Evolutionary conservation across 2,329 filamentous ascomycete genomes (phyloP), one percentile per base, ranked within the genome.

Genomic region (Fusarium multiceps): DNA sequence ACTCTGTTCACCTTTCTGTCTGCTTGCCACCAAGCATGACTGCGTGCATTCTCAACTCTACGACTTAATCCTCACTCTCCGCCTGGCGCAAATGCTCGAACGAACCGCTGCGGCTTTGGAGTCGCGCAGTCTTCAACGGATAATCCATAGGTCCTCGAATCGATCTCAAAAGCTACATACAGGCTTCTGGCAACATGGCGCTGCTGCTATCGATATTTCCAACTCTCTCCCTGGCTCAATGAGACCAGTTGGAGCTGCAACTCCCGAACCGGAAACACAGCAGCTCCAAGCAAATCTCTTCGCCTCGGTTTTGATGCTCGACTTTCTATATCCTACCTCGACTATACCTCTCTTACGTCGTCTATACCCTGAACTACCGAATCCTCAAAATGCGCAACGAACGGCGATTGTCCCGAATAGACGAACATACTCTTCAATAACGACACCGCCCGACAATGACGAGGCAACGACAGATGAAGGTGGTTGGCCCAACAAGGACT

Each of bases 51-150:
- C 42, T 46, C 45, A 9, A 46, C 60, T 57, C 53, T 51, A 63
- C 65, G 41, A 64, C 63, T 30, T 72, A 74, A 71, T 55, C 58
- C 32, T 59, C 23, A 60, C 21, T 42, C 23, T n/a, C 48, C 47
- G 32, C 60, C 49, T 55, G 59, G 62, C 63, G 57, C 81, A 80
- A 78, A 87, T 88, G 86, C 84, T 88, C 74, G 86, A 88, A 82
- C 84, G 86, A 82, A 86, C 86, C 59, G 85, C 85, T 42, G 82
- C 83, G 66, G 82, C 81, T 77, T 78, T 88, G 78, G 87, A 88
- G 83, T 83, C 86, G 78, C 84, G 85, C 80, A 82, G 81, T 71
- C 80, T 88, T 76, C 84, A 85, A 77, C 82, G 85, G 78, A 81
- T 86, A 66, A 79, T 88, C 59, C 82, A 83, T 23, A 76, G 72